phyloP scores from a whole-genome alignment of 441 rosid genomes.

The Pelargonium fulgidum region DNA sequence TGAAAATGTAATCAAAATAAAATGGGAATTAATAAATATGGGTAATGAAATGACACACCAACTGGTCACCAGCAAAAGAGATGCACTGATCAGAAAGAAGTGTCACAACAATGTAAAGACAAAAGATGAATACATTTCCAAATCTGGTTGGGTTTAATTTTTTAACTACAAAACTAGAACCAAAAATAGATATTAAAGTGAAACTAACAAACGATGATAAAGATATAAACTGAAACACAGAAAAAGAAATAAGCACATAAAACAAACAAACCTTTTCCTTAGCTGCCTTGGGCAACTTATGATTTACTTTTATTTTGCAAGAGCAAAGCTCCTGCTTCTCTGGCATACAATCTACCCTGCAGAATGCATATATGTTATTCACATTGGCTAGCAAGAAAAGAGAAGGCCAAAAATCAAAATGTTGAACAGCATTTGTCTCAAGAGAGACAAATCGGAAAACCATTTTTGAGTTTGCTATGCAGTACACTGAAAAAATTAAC shows the following conservation, averaged over 20 bases:
- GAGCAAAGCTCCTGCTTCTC: constrained; percentile 28
- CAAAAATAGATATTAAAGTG: too few relatives aligned
- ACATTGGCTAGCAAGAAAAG: not conserved
- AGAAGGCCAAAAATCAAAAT: not conserved
- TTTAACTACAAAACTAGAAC: too few relatives aligned
- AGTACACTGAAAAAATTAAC: not conserved
- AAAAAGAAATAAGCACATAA: constrained; percentile 8
- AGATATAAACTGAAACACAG: not conserved
- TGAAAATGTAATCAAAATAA: too few relatives aligned
- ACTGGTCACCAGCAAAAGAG: constrained; percentile 2
- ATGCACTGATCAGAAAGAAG: not conserved
- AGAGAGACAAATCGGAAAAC: not conserved
- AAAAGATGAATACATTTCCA: too few relatives aligned
- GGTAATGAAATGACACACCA: not conserved
- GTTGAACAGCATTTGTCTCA: not conserved
- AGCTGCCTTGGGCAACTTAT: constrained; percentile 19
- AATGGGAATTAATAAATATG: too few relatives aligned
- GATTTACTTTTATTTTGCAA: constrained; percentile 27
- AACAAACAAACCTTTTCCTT: constrained; percentile 33
- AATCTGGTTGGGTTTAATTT: too few relatives aligned
- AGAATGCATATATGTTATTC: constrained; percentile 11
- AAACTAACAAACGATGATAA: too few relatives aligned
- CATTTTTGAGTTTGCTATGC: not conserved
- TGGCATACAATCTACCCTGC: constrained; percentile 34
- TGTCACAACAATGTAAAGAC: not conserved